These are phyloP conservation scores for Teratosphaeria epicoccoides DNA, from an alignment of 2,329 filamentous ascomycete species.

Conservation along the genomic window DNA sequence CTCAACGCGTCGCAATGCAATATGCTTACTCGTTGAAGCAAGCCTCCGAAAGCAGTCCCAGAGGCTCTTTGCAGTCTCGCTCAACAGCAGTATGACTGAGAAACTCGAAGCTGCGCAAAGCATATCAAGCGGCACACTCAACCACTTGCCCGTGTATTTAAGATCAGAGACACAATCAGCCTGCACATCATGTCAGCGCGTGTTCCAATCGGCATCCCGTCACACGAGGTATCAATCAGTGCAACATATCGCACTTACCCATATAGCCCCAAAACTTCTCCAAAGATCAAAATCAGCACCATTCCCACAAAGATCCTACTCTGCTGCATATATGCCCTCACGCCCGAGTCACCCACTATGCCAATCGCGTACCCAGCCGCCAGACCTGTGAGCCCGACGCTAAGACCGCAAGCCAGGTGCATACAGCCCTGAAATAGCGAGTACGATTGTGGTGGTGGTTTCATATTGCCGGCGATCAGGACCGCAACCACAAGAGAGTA, in stretches of 20 bases:
- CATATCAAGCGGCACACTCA: no score
- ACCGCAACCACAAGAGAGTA: slow-evolving; percentile 96
- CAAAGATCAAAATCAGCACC: slow-evolving; percentile 97
- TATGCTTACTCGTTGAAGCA: background rate
- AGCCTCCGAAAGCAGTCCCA: background rate
- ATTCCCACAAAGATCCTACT: slow-evolving; percentile 95
- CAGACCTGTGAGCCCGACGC: slow-evolving; percentile 83
- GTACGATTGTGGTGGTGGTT: slow-evolving; percentile 60
- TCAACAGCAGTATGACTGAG: no score
- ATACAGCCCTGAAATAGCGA: slow-evolving; percentile 86
- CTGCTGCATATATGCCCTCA: slow-evolving; percentile 92
- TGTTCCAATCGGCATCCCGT: no score
- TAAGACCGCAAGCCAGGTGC: slow-evolving; percentile 83
- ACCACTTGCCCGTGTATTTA: slow-evolving; percentile 54
- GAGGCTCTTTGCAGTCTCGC: no score
- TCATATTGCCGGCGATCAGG: slow-evolving; percentile 83
- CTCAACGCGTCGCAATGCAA: background rate
- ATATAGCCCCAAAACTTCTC: slow-evolving; percentile 91
- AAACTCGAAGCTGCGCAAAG: no score
- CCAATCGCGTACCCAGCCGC: slow-evolving; percentile 96
- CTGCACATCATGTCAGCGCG: slow-evolving; percentile 34
- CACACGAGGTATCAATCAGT: slow-evolving; percentile 15
- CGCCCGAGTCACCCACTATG: slow-evolving; percentile 79
- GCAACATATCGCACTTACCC: slow-evolving; percentile 59
- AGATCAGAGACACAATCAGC: slow-evolving; percentile 82